Base-by-base conservation (phyloP, 305 asterid species). In the Coffea humblotiana region DNA sequence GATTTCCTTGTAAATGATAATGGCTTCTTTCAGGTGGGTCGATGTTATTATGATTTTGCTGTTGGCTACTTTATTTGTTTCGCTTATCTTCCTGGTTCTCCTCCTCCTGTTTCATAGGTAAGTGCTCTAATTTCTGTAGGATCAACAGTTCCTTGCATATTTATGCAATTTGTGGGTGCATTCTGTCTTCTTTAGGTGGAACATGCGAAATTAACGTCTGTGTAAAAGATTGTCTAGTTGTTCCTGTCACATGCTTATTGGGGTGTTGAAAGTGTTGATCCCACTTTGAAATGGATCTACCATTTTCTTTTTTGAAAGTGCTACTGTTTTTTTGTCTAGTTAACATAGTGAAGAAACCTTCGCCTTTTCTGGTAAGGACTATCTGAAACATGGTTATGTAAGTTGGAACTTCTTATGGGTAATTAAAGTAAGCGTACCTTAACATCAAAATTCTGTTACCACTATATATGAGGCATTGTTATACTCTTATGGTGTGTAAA, bases 31-130 rank as follows among this genome's bases (percentile, higher is more conserved):
- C 94, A 94, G 99, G 98, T 94, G 96, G 97, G 82, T 85, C 65
- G 91, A 91, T 80, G 77, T 90, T 77, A 89, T 93, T 81, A 86
- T 92, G 85, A 87, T 94, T 80, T 25, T 88, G 80, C 89, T 91
- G 88, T 81, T 96, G 88, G 91, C 85, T 80, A 83, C 89, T 79
- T 83, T 94, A 87, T 88, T 89, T 70, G 73, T 92, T 67, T 82
- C 88, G 77, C 83, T 96, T 29, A 76, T 88, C 82, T 96, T 94
- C 86, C 89, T 96, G 88, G 89, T 92, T 71, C 90, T 96, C 78
- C 95, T 96, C 79, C 92, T 96, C 79, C 85, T 92, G 82, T 94
- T 94, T 80, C 99, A 96, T 74, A 89, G 96, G 98, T 88, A 86
- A 83, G 87, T 84, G 49, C 78, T 61, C 8, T 74, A 32, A 49